Percentiles rank a stretch among this genome's conserved stretches.
Evolutionary conservation across 768 basidiomycete species (phyloP).

Genomic region (Dioszegia crocea): DNA sequence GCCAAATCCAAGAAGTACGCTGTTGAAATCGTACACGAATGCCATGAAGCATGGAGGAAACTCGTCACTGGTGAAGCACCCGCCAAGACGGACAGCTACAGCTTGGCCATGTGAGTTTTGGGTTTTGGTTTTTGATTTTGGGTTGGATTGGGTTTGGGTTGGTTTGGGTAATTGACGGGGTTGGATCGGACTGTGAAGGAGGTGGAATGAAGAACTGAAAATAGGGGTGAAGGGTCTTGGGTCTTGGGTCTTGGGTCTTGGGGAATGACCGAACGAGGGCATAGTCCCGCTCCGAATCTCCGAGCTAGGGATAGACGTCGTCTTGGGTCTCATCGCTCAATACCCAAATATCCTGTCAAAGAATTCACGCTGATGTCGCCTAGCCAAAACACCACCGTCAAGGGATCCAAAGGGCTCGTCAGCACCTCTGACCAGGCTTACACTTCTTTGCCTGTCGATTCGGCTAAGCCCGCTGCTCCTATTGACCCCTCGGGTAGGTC

Average conservation of each 20-base stretch:
- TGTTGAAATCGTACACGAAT: slow-evolving; percentile 97
- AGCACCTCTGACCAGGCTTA: slow-evolving; percentile 63
- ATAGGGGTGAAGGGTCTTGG: too few species aligned
- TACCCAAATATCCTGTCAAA: too few species aligned
- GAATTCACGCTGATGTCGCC: not conserved
- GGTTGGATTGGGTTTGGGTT: not conserved
- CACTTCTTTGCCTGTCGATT: slow-evolving; percentile 66
- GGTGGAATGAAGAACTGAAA: not conserved
- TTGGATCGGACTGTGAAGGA: not conserved
- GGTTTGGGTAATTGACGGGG: not conserved
- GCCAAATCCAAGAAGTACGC: slow-evolving; percentile 99
- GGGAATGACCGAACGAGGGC: not conserved
- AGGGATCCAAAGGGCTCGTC: slow-evolving; percentile 68
- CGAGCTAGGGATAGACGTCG: not conserved
- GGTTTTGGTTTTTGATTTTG: not conserved
- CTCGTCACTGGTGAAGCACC: slow-evolving; percentile 73
- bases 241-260: too few species aligned
- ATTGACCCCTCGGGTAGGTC: slow-evolving; percentile 85
- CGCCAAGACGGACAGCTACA: slow-evolving; percentile 66
- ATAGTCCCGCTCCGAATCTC: not conserved
- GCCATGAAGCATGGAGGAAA: slow-evolving; percentile 96
- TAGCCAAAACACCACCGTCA: slow-evolving; percentile 76
- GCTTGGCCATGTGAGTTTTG: slow-evolving; percentile 73
- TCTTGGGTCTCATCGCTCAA: too few species aligned
- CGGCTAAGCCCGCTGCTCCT: slow-evolving; percentile 76